These are phyloP conservation scores for Diaporthe ampelina DNA, from an alignment of 2,329 filamentous ascomycete genomes.

Conservation along the genomic window DNA sequence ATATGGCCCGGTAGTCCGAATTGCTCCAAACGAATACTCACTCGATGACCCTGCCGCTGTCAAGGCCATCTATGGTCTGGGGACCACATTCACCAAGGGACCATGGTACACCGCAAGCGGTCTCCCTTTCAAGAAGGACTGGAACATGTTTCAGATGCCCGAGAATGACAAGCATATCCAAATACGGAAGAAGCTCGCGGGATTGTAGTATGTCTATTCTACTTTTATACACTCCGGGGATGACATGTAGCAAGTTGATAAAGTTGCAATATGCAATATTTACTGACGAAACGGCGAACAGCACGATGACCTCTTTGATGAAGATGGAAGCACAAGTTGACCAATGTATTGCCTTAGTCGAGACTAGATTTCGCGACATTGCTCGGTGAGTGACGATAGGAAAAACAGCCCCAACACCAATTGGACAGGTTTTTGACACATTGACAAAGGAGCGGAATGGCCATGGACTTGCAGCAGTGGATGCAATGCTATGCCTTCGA, in stretches of 20 bases:
- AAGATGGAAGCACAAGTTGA: slow-evolving; percentile 24
- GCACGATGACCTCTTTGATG: neutral
- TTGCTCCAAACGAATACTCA: slow-evolving; percentile 58
- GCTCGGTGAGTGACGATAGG: neutral
- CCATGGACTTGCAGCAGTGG: slow-evolving; percentile 27
- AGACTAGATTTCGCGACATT: slow-evolving; percentile 20
- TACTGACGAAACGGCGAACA: neutral
- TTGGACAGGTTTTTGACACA: neutral
- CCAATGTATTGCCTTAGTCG: neutral
- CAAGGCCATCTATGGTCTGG: slow-evolving; percentile 57
- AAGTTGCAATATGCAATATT: neutral
- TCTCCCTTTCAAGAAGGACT: slow-evolving; percentile 18
- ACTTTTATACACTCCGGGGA: no score
- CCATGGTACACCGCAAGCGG: slow-evolving; percentile 45
- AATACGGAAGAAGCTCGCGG: slow-evolving; percentile 4
- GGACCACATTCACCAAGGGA: slow-evolving; percentile 55
- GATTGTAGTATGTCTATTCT: neutral
- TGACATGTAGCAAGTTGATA: neutral
- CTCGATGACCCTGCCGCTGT: slow-evolving; percentile 54
- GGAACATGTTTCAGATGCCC: slow-evolving; percentile 19
- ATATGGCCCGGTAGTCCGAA: slow-evolving; percentile 57
- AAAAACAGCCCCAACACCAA: neutral
- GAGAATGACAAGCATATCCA: slow-evolving; percentile 15
- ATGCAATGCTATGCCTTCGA: slow-evolving; percentile 39
- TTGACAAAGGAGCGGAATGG: neutral